Evolutionary conservation across 169 alveolate genomes (phyloP).

Genomic region (Fabrea salina): DNA sequence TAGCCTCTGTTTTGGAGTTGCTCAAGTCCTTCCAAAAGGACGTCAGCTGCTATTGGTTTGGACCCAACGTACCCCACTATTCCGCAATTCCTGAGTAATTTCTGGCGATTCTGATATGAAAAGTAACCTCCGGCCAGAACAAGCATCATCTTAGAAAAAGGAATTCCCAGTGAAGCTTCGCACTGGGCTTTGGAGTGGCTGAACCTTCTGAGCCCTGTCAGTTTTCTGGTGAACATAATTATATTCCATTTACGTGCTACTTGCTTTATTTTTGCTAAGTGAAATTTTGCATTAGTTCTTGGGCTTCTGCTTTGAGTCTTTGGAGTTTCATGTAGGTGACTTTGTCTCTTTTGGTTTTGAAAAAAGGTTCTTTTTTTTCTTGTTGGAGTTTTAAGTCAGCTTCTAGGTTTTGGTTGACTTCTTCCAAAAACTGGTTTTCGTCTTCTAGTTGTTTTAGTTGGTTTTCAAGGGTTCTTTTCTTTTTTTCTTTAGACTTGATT

Average conservation of each 20-base stretch:
- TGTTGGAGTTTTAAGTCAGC: background rate
- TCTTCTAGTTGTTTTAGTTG: background rate
- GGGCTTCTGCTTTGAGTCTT: background rate
- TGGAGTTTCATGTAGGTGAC: background rate
- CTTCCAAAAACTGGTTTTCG: conserved; percentile 5
- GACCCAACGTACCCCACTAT: conserved; percentile 88
- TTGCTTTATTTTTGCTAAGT: no score
- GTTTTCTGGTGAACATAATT: no score
- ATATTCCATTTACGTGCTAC: no score
- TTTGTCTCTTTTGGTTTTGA: background rate
- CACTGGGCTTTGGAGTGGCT: no score
- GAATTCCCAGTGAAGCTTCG: no score
- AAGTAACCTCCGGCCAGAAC: no score
- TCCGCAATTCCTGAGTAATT: conserved; percentile 57
- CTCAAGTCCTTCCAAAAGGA: conserved; percentile 84
- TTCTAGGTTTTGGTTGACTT: background rate
- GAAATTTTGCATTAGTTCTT: background rate
- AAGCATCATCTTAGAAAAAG: no score
- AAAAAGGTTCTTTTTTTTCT: background rate
- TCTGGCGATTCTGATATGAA: no score
- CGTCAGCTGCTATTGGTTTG: conserved; percentile 73
- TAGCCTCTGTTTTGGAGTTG: conserved; percentile 91
- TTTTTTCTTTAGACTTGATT: background rate
- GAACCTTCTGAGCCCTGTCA: no score
- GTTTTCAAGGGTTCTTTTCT: background rate